These are phyloP conservation scores for Veloporphyrellus conicus DNA, from an alignment of 1,284 basidiomycete genomes.

Conservation along the genomic window DNA sequence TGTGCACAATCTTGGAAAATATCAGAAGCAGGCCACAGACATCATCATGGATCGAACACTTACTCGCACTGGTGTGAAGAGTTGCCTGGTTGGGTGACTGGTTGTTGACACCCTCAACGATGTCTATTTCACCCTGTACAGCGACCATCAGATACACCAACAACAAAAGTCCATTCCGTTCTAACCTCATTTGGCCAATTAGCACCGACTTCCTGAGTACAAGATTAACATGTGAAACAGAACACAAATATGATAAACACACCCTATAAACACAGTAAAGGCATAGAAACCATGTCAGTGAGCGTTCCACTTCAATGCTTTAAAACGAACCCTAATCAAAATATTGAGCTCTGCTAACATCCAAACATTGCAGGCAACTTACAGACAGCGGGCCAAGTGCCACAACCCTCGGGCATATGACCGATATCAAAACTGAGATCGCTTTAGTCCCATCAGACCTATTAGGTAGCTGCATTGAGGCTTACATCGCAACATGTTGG, in stretches of 20 bases:
- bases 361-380: not conserved
- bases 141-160: not conserved
- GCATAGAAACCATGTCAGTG: not conserved
- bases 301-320: not conserved
- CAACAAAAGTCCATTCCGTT: not conserved
- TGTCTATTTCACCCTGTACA: constrained; percentile 51
- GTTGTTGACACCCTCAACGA: constrained; percentile 63
- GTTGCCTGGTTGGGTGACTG: constrained; percentile 45
- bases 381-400: constrained; percentile 32
- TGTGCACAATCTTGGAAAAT: not conserved
- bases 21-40: not conserved
- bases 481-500: constrained; percentile 30
- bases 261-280: not conserved
- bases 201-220: constrained; percentile 7
- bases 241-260: not conserved
- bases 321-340: constrained; percentile 3
- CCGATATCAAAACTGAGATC: constrained; percentile 25
- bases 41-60: not conserved
- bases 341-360: not conserved
- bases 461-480: not conserved
- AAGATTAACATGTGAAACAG: not conserved
- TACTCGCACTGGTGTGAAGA: constrained; percentile 50
- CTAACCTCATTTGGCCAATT: constrained; percentile 12
- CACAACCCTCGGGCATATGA: constrained; percentile 35
- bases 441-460: not conserved